These are phyloP conservation scores for Podospora pseudopauciseta DNA, from an alignment of 495 filamentous ascomycete genomes.

Conservation along the genomic window DNA sequence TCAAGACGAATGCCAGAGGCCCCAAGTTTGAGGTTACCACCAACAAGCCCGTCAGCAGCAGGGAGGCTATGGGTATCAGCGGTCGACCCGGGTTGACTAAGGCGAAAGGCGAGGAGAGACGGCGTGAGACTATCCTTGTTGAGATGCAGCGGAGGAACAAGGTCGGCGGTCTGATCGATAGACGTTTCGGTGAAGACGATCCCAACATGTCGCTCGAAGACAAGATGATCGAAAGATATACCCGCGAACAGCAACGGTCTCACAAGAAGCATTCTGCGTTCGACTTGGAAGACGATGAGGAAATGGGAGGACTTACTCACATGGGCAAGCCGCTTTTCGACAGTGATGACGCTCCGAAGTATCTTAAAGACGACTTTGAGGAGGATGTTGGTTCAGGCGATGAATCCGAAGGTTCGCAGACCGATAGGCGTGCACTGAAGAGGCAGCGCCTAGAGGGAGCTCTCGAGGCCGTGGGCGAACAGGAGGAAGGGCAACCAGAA, in stretches of 20 bases:
- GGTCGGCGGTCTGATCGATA: constrained; percentile 85
- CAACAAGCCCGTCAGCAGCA: constrained; percentile 50
- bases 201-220: constrained; percentile 92
- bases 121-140: constrained; percentile 72
- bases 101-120: constrained; percentile 80
- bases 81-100: constrained; percentile 79
- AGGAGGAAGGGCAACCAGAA: constrained; percentile 56
- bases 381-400: constrained; percentile 56
- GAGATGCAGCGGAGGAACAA: constrained; percentile 87
- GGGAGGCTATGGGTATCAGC: constrained; percentile 51
- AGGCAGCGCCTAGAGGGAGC: constrained; percentile 47
- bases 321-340: constrained; percentile 67
- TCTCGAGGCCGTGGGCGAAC: constrained; percentile 33
- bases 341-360: constrained; percentile 29
- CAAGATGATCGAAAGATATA: constrained; percentile 84
- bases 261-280: constrained; percentile 74
- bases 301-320: constrained; percentile 74
- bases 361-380: constrained; percentile 64
- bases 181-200: constrained; percentile 94
- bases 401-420: constrained; percentile 47
- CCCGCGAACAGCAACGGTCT: constrained; percentile 70
- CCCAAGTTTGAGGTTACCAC: constrained; percentile 74
- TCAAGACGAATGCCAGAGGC: constrained; percentile 64
- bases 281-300: constrained; percentile 82
- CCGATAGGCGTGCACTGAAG: constrained; percentile 55